Base-by-base conservation (phyloP, 805 yeast species). In the Saccharomycopsis sp. region DNA sequence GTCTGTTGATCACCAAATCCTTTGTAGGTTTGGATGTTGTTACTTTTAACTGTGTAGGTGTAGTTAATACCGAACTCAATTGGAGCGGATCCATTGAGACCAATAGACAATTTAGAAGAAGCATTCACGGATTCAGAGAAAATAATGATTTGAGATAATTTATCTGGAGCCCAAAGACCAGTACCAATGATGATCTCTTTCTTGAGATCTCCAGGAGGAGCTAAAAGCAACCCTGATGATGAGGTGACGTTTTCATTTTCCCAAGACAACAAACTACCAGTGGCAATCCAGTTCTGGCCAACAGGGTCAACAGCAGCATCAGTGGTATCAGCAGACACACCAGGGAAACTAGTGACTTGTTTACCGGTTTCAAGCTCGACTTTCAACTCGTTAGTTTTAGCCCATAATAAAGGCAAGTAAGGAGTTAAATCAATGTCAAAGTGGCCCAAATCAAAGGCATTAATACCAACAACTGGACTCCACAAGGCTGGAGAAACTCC, bases 401-500 rank as follows among this genome's bases (percentile, higher is more conserved):
- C 68, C 90, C 91, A 87, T 29, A 89, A 68, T n/a, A 72, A 68
- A 1, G 96, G 93, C 59, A 89, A 70, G 61, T 84, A 75, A 0
- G 87, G 82, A 9, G 92, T 80, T 50, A 89, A 65, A 63, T 89
- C 96, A 52, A 89, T 68, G 57, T 82, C 84, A 63, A 85, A 74
- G 15, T 86, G 77, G 17, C 82, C 83, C 34, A 89, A 73, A 68
- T 89, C 94, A 70, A 84, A 87, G 0, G 96, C 84, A 59, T 82
- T 78, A 19, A 80, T 76, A 1, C 88, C 83, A 5, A 89, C 96
- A 61, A 87, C 81, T 2, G 94, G 89, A 53, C 79, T 76, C 96
- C 96, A 89, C 53, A 89, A 72, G 2, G 85, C 78, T 1, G 96
- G 96, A 1, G 90, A 80, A 35, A 84, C 71, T 1, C 96, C 96